Evolutionary conservation across 2,329 filamentous ascomycete genomes (phyloP).

Genomic region (Claviceps africana): DNA sequence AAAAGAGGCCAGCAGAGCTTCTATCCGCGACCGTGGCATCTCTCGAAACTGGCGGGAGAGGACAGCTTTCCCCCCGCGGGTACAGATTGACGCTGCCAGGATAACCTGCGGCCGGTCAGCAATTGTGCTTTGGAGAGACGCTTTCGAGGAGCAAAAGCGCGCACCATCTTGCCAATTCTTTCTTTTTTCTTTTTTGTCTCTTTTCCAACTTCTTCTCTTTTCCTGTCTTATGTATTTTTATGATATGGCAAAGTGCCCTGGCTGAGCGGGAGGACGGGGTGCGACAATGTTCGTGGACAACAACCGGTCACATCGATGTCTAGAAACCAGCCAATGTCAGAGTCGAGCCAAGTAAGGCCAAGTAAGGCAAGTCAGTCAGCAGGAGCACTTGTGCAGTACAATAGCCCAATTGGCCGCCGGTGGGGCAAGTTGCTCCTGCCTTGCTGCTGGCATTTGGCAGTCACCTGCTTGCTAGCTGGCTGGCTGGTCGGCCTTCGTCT

Average conservation of each 20-base stretch:
- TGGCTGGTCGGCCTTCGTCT: no score
- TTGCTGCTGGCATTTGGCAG: no score
- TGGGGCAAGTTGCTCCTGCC: slow-evolving; percentile 1
- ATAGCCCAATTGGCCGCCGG: no score
- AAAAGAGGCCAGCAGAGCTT: slow-evolving; percentile 91
- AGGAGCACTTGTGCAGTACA: not conserved
- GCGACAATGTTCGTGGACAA: not conserved
- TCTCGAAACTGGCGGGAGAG: slow-evolving; percentile 95
- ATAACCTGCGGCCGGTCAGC: slow-evolving; percentile 54
- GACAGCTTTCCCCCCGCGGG: slow-evolving; percentile 93
- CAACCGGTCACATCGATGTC: not conserved
- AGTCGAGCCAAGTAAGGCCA: not conserved
- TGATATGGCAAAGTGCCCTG: not conserved
- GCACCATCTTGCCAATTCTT: slow-evolving; percentile 26
- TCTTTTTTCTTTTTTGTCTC: slow-evolving; percentile 4
- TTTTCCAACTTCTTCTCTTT: no score
- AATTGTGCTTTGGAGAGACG: not conserved
- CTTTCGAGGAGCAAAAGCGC: slow-evolving; percentile 6
- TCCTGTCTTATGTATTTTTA: no score
- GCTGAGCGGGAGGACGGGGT: not conserved
- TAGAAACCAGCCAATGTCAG: not conserved
- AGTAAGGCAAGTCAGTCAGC: not conserved
- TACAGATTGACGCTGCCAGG: slow-evolving; percentile 97
- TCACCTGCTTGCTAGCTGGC: no score
- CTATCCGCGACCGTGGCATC: slow-evolving; percentile 92